A percentile compares a stretch with the other conserved stretches of the same genome.
Conservation (phyloP, 345 rosid genomes). For the Syzygium aromaticum region DNA sequence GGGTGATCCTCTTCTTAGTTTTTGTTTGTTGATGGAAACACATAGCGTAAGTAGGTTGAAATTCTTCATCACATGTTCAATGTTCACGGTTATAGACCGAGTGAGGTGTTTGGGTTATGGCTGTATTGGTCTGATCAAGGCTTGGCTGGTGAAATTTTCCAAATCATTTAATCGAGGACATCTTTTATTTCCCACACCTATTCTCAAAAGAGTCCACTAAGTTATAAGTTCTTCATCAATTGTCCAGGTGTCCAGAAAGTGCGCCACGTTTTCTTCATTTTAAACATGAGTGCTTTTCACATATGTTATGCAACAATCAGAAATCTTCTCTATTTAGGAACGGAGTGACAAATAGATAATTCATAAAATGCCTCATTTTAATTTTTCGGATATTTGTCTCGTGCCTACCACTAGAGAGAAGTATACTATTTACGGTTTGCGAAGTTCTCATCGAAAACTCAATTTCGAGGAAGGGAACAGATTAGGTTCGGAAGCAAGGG, state of each 20-base stretch:
- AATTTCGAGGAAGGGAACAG: background rate
- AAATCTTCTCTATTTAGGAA: background rate
- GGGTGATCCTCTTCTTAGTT: background rate
- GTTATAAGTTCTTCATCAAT: background rate
- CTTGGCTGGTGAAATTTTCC: background rate
- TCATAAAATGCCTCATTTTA: background rate
- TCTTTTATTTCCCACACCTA: background rate
- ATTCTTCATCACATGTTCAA: background rate
- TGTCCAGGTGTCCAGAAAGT: background rate
- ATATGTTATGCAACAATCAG: background rate
- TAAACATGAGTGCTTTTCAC: background rate
- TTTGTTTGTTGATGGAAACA: background rate
- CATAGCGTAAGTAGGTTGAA: background rate
- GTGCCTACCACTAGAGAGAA: background rate
- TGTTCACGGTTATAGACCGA: background rate
- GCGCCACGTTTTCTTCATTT: background rate
- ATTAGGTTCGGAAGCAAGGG: background rate
- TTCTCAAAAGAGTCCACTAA: background rate
- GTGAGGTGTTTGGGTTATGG: background rate
- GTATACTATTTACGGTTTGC: background rate
- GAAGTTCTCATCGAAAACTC: background rate
- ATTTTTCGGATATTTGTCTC: background rate
- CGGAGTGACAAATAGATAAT: background rate
- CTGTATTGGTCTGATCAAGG: background rate
- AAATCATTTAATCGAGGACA: background rate